Percentiles rank a stretch among this genome's conserved stretches.
These are phyloP conservation scores for Alloascoidea hylecoeti DNA, from an alignment of 805 yeast genomes.

Conservation along the genomic window DNA sequence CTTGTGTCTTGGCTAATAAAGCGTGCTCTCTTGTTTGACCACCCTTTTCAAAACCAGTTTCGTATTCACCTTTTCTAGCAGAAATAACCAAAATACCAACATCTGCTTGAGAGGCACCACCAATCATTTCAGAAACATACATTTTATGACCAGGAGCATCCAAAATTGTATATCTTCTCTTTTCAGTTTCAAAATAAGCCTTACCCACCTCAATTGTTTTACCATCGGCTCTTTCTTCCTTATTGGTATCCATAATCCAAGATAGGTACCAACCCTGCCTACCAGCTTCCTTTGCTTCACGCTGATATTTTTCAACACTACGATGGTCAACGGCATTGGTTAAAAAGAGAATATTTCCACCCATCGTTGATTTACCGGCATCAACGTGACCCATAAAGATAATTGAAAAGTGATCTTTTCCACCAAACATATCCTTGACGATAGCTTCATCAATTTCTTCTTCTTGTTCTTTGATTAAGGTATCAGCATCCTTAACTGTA, in stretches of 20 bases:
- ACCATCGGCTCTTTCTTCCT: slow-evolving; percentile 98
- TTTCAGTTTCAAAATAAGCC: slow-evolving; percentile 94
- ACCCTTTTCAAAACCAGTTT: slow-evolving; percentile 97
- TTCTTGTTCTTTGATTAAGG: slow-evolving; percentile 53
- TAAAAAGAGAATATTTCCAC: slow-evolving; percentile 86
- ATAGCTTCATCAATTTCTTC: slow-evolving; percentile 76
- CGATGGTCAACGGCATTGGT: slow-evolving; percentile 98
- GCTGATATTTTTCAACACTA: slow-evolving; percentile 94
- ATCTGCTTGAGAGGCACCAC: slow-evolving; percentile 99
- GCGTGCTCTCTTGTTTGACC: slow-evolving; percentile 99
- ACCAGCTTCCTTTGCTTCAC: slow-evolving; percentile 98
- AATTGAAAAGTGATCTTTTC: slow-evolving; percentile 92
- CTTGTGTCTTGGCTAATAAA: slow-evolving; percentile 92
- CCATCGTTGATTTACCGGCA: slow-evolving; percentile 99
- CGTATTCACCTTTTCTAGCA: slow-evolving; percentile 98
- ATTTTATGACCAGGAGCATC: slow-evolving; percentile 99
- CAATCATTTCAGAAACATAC: slow-evolving; percentile 98
- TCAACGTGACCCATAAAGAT: slow-evolving; percentile 99
- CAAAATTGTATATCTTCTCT: slow-evolving; percentile 92
- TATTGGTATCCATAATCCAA: slow-evolving; percentile 99
- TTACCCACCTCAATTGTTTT: slow-evolving; percentile 98
- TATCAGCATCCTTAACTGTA: slow-evolving; percentile 25
- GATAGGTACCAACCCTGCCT: slow-evolving; percentile 99
- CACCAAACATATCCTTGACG: slow-evolving; percentile 88
- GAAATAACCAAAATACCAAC: slow-evolving; percentile 94